A percentile compares a stretch with the other conserved stretches of the same genome.
phyloP scores from a whole-genome alignment of 169 alveolate genomes.

The Plasmodium yoelii region DNA sequence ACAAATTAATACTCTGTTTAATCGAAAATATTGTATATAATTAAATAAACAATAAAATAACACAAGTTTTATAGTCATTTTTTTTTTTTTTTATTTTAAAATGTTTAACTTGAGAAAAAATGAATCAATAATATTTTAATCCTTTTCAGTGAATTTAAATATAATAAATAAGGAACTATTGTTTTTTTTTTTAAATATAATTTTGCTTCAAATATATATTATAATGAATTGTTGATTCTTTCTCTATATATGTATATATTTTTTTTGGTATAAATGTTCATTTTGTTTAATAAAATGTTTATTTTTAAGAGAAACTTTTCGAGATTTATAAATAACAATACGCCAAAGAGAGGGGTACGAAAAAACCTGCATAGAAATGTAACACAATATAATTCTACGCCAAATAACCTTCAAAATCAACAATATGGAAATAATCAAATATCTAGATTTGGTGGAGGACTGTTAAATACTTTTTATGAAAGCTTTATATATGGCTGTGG shows the following conservation, averaged over 20 bases:
- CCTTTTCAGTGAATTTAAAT: slow-evolving; percentile 20
- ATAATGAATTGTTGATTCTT: neutral
- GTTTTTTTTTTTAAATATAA: neutral
- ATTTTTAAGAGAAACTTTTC: slow-evolving; percentile 62
- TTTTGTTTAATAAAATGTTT: slow-evolving; percentile 33
- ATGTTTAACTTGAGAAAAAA: neutral
- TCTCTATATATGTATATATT: slow-evolving; percentile 19
- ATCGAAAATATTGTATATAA: neutral
- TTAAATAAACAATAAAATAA: neutral
- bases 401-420: slow-evolving; percentile 40
- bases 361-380: slow-evolving; percentile 68
- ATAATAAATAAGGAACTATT: neutral
- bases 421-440: slow-evolving; percentile 42
- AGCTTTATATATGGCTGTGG: slow-evolving; percentile 77
- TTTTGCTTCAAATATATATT: neutral
- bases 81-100: slow-evolving; percentile 10
- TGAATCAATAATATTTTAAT: slow-evolving; percentile 1
- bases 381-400: slow-evolving; percentile 31
- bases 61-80: neutral
- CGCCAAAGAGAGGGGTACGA: slow-evolving; percentile 47
- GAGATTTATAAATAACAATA: slow-evolving; percentile 73
- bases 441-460: slow-evolving; percentile 44
- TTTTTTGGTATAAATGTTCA: neutral
- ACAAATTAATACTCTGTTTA: neutral
- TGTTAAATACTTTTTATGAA: slow-evolving; percentile 58